phyloP scores from a whole-genome alignment of 73 alveolate species.

The Loxodes magnus region DNA sequence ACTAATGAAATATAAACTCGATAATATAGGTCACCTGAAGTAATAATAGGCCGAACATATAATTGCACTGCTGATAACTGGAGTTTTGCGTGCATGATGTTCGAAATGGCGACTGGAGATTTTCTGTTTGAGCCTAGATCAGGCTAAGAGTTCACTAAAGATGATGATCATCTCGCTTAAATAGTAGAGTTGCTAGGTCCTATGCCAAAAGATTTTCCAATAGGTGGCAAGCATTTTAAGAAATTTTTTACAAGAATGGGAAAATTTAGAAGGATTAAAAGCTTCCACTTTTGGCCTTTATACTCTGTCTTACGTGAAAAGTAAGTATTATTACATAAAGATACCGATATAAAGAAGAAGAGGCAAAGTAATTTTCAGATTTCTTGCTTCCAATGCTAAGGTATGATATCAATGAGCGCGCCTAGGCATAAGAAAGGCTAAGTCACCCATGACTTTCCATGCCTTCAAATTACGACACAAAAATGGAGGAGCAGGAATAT shows the following conservation, averaged over 20 bases:
- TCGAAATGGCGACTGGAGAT: conserved; percentile 93
- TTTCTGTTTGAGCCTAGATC: conserved; percentile 81
- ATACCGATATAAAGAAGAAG: conserved; percentile 77
- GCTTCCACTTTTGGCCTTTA: conserved; percentile 76
- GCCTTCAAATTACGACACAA: conserved; percentile 41
- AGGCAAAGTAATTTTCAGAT: conserved; percentile 79
- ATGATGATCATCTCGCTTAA: conserved; percentile 57
- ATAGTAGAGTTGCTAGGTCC: conserved; percentile 35
- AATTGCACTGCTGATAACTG: conserved; percentile 85
- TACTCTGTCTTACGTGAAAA: conserved; percentile 74
- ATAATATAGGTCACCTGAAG: conserved; percentile 44
- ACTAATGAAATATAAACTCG: conserved; percentile 82
- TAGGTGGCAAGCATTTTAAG: conserved; percentile 20
- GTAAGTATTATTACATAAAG: too few relatives aligned
- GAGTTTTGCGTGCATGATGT: conserved; percentile 90
- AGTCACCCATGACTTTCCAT: conserved; percentile 78
- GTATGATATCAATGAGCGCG: conserved; percentile 70
- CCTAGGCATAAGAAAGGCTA: conserved; percentile 76
- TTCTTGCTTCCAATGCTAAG: conserved; percentile 89
- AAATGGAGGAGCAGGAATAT: conserved; percentile 45
- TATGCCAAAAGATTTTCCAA: conserved; percentile 28
- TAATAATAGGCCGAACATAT: conserved; percentile 70
- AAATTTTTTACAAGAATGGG: too few relatives aligned
- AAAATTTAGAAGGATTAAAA: conserved; percentile 52
- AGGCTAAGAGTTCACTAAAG: conserved; percentile 34